Percentiles rank a stretch among this genome's conserved stretches.
Conservation (phyloP, 371 early-diverging fungal genomes). For the Encephalitozoon hellem region DNA sequence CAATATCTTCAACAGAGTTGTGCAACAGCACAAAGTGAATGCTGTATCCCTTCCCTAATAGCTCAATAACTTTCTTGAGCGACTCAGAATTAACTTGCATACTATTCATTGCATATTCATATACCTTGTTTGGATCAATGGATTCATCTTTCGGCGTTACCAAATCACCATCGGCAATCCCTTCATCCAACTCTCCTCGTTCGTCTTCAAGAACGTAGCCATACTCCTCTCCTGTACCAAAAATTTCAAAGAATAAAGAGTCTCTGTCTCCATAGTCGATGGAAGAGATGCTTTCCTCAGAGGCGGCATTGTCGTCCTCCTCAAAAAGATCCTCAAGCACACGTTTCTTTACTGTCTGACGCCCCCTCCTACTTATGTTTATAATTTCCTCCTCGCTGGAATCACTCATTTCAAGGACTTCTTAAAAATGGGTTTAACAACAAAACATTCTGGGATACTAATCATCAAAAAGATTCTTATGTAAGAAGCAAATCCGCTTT, state of each 20-base stretch:
- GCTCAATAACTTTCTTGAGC: slow-evolving; percentile 10
- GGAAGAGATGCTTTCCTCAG: neutral
- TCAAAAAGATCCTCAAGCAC: slow-evolving; percentile 21
- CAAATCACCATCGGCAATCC: neutral
- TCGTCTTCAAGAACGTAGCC: slow-evolving; percentile 37
- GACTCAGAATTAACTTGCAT: neutral
- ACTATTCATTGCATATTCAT: slow-evolving; percentile 8
- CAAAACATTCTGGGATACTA: neutral
- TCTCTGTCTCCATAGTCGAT: slow-evolving; percentile 8
- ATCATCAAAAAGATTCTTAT: neutral
- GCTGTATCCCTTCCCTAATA: neutral
- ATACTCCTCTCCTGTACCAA: slow-evolving; percentile 51
- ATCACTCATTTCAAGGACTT: slow-evolving; percentile 17
- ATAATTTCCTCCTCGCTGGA: slow-evolving; percentile 28
- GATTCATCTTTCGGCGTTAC: neutral
- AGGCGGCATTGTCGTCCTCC: neutral
- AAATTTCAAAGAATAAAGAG: slow-evolving; percentile 44
- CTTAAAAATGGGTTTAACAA: neutral
- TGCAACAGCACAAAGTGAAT: slow-evolving; percentile 27
- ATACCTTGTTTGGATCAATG: neutral
- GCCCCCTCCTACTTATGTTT: slow-evolving; percentile 6
- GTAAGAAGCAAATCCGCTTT: neutral
- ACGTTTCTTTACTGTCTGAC: neutral
- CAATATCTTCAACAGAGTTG: neutral
- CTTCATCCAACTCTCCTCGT: neutral